phyloP scores from a whole-genome alignment of 106 monocot genomes.

The Dioscorea alata region DNA sequence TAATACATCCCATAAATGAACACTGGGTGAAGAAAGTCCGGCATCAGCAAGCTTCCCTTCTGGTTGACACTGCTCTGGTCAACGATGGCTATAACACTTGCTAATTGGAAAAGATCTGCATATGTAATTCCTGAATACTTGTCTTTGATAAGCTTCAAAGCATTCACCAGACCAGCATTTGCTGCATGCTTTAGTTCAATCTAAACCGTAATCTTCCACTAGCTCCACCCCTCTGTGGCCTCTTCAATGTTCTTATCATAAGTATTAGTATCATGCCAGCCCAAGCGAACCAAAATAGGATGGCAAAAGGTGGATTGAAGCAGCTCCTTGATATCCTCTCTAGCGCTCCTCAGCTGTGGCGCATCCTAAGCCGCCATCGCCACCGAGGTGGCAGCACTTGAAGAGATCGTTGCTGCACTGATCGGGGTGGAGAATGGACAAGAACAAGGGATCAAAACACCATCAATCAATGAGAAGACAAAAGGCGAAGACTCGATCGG shows the following conservation, averaged over 20 bases:
- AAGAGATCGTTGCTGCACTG: background rate
- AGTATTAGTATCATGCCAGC: conserved; percentile 98
- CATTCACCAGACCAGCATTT: conserved; percentile 96
- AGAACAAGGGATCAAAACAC: background rate
- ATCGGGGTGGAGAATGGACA: conserved; percentile 4
- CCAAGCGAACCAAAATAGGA: conserved; percentile 87
- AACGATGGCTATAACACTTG: conserved; percentile 89
- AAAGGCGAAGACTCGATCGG: background rate
- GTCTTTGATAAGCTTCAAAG: conserved; percentile 90
- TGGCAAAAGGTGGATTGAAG: conserved; percentile 65
- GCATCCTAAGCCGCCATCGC: conserved; percentile 45
- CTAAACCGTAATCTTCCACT: conserved; percentile 90
- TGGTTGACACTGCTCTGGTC: conserved; percentile 55
- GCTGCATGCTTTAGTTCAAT: conserved; percentile 84
- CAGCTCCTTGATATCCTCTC: conserved; percentile 82
- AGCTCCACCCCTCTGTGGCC: conserved; percentile 89
- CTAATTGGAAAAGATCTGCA: conserved; percentile 96
- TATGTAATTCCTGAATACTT: conserved; percentile 84
- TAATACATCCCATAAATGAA: conserved; percentile 79
- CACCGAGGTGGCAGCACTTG: conserved; percentile 9
- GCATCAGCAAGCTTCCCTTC: conserved; percentile 81
- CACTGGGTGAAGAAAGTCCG: conserved; percentile 84
- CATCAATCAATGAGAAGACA: background rate
- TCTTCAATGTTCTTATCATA: conserved; percentile 94
- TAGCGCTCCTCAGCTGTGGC: conserved; percentile 68